A percentile compares a stretch with the other conserved stretches of the same genome.
Conservation (phyloP, 108 stramenopile species). For the Fragilaria crotonensis region DNA sequence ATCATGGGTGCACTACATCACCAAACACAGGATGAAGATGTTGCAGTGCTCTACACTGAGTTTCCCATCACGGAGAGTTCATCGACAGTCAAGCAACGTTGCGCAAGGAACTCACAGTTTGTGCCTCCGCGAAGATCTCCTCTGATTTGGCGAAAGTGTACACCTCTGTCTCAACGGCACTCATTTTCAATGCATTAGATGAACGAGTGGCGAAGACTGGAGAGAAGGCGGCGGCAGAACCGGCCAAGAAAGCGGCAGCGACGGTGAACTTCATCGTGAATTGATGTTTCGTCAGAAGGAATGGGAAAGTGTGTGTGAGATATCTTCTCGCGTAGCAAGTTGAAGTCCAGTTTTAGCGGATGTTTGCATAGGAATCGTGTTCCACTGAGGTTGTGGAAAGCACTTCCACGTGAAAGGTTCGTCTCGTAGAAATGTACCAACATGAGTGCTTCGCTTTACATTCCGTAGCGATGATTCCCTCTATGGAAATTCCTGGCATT, state of each 20-base stretch:
- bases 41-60: slow-evolving; percentile 10
- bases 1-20: neutral
- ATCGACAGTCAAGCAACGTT: too few species aligned
- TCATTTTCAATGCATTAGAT: slow-evolving; percentile 16
- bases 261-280: slow-evolving; percentile 58
- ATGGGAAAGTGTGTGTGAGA: neutral
- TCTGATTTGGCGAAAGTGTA: slow-evolving; percentile 84
- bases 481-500: too few species aligned
- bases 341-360: neutral
- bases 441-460: too few species aligned
- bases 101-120: slow-evolving; percentile 71
- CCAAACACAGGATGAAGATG: neutral
- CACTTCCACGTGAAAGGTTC: too few species aligned
- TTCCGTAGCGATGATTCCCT: too few species aligned
- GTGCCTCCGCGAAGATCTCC: slow-evolving; percentile 81
- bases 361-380: too few species aligned
- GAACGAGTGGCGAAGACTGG: slow-evolving; percentile 7
- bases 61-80: too few species aligned
- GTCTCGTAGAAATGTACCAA: too few species aligned
- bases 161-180: slow-evolving; percentile 28
- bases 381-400: too few species aligned
- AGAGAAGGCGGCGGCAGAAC: slow-evolving; percentile 63
- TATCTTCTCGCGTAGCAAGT: neutral
- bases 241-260: slow-evolving; percentile 52
- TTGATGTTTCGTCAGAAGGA: neutral